Evolutionary conservation across 75 land plant species (phyloP).

Genomic region (Sequoiadendron giganteum): DNA sequence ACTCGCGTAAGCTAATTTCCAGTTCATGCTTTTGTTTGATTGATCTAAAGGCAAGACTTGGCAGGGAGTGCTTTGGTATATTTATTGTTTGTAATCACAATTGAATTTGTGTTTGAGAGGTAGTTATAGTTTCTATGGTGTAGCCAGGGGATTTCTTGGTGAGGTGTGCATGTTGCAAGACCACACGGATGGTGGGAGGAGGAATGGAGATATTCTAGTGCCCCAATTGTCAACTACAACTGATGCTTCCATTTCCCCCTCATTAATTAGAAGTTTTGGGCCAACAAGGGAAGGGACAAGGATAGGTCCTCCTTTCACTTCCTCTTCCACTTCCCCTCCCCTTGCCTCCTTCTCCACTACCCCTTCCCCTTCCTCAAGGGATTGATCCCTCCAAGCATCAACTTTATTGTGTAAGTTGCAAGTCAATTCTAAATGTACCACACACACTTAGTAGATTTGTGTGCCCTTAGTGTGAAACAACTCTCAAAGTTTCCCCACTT

Average conservation of each 20-base stretch:
- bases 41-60: too few relatives aligned
- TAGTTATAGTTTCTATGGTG: too few relatives aligned
- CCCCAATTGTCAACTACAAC: conserved; percentile 79
- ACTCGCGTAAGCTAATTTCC: too few relatives aligned
- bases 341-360: conserved; percentile 10
- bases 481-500: conserved; percentile 50
- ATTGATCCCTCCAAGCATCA: conserved; percentile 89
- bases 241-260: conserved; percentile 57
- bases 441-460: conserved; percentile 70
- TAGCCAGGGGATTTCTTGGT: conserved; percentile 47
- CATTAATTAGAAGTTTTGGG: conserved; percentile 42
- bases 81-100: too few relatives aligned
- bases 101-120: too few relatives aligned
- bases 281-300: too few relatives aligned
- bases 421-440: conserved; percentile 87
- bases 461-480: conserved; percentile 87
- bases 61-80: too few relatives aligned
- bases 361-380: conserved; percentile 40
- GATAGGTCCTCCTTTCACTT: not conserved
- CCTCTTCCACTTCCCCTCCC: conserved; percentile 10
- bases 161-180: conserved; percentile 86
- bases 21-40: too few relatives aligned
- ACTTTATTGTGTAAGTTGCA: conserved; percentile 86
- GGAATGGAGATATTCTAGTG: conserved; percentile 83
- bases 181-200: conserved; percentile 58